These are phyloP conservation scores for Globisporangium viniferum DNA, from an alignment of 352 stramenopile genomes.

Conservation along the genomic window DNA sequence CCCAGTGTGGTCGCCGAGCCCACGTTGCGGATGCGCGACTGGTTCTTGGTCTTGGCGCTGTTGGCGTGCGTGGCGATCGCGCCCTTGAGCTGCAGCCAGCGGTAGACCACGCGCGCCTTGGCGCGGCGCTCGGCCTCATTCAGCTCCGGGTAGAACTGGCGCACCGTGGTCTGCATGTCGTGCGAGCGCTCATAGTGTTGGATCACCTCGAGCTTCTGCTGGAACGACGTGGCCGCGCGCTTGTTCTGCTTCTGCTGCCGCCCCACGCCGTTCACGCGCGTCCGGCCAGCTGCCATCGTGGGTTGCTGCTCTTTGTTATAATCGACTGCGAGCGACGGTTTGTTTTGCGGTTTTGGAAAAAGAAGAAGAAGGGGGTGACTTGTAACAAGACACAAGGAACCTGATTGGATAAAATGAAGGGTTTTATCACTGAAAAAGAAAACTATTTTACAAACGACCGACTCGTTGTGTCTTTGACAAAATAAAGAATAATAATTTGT, in stretches of 20 bases:
- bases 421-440: too few species aligned
- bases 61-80: slow-evolving; percentile 11
- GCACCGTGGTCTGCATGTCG: slow-evolving; percentile 12
- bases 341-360: not conserved
- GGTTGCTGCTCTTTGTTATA: slow-evolving; percentile 2
- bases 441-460: too few species aligned
- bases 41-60: slow-evolving; percentile 17
- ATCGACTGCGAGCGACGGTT: not conserved
- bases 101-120: slow-evolving; percentile 16
- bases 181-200: slow-evolving; percentile 10
- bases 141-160: slow-evolving; percentile 13
- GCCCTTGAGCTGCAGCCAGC: slow-evolving; percentile 14
- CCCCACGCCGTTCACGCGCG: slow-evolving; percentile 10
- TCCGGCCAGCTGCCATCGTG: not conserved
- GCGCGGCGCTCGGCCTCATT: slow-evolving; percentile 8
- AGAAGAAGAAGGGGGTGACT: not conserved
- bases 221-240: slow-evolving; percentile 16
- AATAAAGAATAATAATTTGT: too few species aligned
- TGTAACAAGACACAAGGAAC: not conserved
- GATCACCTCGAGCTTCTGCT: slow-evolving; percentile 17
- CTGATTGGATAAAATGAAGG: not conserved
- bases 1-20: slow-evolving; percentile 15
- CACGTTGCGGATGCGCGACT: slow-evolving; percentile 12
- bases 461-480: too few species aligned
- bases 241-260: slow-evolving; percentile 18